A percentile compares a stretch with the other conserved stretches of the same genome.
These are phyloP conservation scores for Rosa multiflora DNA, from an alignment of 306 rosid genomes.

Conservation along the genomic window DNA sequence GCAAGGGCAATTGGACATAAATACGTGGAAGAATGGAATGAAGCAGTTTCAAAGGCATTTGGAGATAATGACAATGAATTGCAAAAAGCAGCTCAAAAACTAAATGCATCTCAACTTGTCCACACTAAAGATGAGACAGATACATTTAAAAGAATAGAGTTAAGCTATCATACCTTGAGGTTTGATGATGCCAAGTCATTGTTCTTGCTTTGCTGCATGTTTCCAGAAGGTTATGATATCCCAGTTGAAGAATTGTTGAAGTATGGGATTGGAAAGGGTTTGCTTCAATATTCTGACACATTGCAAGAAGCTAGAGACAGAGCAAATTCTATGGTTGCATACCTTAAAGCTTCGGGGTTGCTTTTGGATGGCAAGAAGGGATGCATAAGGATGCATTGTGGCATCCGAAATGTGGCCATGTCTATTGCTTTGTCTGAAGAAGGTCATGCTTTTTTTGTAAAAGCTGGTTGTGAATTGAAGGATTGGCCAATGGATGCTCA, in stretches of 20 bases:
- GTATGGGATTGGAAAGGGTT: constrained; percentile 13
- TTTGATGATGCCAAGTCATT: not conserved
- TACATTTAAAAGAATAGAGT: not conserved
- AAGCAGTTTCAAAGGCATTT: not conserved
- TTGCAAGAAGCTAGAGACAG: constrained; percentile 12
- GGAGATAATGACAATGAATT: not conserved
- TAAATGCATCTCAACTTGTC: not conserved
- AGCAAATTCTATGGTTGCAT: not conserved
- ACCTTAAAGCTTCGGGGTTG: constrained; percentile 16
- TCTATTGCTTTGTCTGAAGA: not conserved
- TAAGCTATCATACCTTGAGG: not conserved
- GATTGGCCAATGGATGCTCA: constrained; percentile 17
- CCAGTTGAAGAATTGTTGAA: constrained; percentile 2
- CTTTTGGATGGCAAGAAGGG: constrained; percentile 10
- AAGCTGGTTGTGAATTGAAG: not conserved
- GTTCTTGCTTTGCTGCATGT: constrained; percentile 26
- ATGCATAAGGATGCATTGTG: constrained; percentile 24
- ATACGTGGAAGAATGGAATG: constrained; percentile 12
- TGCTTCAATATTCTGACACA: not conserved
- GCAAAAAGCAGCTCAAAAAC: not conserved
- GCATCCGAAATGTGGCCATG: constrained; percentile 17
- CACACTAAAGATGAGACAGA: not conserved
- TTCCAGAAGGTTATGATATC: constrained; percentile 15
- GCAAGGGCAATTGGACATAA: constrained; percentile 26
- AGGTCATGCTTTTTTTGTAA: not conserved